These are phyloP conservation scores for Populus simonii DNA, from an alignment of 345 rosid genomes.

Conservation along the genomic window DNA sequence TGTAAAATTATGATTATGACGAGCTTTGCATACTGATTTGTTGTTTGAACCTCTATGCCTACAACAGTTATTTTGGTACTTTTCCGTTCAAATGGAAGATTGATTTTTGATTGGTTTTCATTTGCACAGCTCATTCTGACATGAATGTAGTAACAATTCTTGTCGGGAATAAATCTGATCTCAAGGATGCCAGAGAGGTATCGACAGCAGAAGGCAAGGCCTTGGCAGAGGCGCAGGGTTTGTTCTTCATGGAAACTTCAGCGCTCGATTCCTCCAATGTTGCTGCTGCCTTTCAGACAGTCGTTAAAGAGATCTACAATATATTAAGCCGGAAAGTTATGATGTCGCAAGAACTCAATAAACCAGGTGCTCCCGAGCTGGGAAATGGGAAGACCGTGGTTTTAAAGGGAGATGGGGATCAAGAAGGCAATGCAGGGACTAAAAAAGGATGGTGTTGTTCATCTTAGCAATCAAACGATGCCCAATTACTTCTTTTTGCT, in stretches of 20 bases:
- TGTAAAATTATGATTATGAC: not conserved
- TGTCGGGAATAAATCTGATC: slow-evolving; percentile 90
- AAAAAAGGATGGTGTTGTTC: slow-evolving; percentile 67
- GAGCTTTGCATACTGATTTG: not conserved
- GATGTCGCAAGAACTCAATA: slow-evolving; percentile 66
- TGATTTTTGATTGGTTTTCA: slow-evolving; percentile 9
- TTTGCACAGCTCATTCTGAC: slow-evolving; percentile 85
- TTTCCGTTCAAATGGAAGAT: not conserved
- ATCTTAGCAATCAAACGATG: slow-evolving; percentile 16
- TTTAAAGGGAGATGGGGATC: slow-evolving; percentile 38
- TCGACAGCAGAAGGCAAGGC: slow-evolving; percentile 77
- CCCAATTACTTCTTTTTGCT: not conserved
- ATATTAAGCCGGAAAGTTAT: slow-evolving; percentile 89
- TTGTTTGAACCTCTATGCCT: not conserved
- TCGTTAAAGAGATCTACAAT: slow-evolving; percentile 84
- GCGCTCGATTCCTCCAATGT: slow-evolving; percentile 95
- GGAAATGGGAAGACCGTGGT: slow-evolving; percentile 73
- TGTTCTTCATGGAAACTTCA: slow-evolving; percentile 93
- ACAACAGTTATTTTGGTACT: not conserved
- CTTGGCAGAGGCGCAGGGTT: slow-evolving; percentile 82
- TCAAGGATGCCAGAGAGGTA: slow-evolving; percentile 89
- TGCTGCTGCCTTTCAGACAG: slow-evolving; percentile 82
- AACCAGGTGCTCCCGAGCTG: slow-evolving; percentile 56
- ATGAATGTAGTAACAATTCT: slow-evolving; percentile 95
- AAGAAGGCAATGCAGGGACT: slow-evolving; percentile 23